Conservation (phyloP, 1,139 yeast species). For the Torulaspora globosa region DNA sequence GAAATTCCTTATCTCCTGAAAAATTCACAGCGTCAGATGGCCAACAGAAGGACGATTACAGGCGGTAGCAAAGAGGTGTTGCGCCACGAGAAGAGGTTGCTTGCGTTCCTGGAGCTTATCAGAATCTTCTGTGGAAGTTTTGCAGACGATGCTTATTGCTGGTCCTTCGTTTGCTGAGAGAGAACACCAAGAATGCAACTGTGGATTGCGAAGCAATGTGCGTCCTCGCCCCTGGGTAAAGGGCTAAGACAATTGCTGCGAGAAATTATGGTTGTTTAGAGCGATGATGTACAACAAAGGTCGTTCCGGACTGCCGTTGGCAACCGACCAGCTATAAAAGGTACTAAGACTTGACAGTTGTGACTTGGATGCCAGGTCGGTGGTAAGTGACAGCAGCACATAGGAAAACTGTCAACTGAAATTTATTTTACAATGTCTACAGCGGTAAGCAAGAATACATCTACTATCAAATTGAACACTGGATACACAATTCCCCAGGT, state of each 20-base stretch:
- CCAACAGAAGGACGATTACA: neutral
- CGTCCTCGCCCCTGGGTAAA: neutral
- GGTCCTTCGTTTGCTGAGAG: neutral
- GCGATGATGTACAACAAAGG: too few relatives aligned
- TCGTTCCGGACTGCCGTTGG: neutral
- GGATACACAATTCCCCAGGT: slow-evolving; percentile 64
- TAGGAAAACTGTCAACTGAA: too few relatives aligned
- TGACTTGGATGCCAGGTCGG: too few relatives aligned
- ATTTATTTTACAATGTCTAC: slow-evolving; percentile 9
- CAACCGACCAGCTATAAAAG: neutral
- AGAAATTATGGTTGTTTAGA: too few relatives aligned
- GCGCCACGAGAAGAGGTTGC: neutral
- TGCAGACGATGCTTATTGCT: neutral
- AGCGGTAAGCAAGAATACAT: slow-evolving; percentile 22
- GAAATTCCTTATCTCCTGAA: slow-evolving; percentile 4
- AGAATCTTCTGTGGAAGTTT: neutral
- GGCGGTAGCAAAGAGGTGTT: neutral
- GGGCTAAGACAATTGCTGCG: neutral
- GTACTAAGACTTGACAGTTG: neutral
- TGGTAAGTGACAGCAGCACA: too few relatives aligned
- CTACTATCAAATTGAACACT: slow-evolving; percentile 50
- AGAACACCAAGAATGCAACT: neutral
- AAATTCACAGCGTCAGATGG: neutral
- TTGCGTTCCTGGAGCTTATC: neutral
- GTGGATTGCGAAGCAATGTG: neutral